Evolutionary conservation across 495 filamentous ascomycete species (phyloP).

Genomic region (Chaetomium cochliodes): DNA sequence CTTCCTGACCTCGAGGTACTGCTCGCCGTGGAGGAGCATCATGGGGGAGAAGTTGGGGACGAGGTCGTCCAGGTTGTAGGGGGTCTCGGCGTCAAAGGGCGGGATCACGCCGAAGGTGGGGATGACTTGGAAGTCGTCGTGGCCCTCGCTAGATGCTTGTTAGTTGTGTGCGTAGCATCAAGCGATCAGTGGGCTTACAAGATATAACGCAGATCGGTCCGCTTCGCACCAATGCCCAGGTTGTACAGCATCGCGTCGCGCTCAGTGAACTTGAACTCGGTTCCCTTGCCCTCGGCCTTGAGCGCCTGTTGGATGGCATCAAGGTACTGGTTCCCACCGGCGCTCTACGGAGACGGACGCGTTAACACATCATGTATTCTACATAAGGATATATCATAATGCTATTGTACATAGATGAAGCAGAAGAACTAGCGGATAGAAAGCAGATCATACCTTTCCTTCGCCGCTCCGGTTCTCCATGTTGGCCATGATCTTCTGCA

Average conservation of each 20-base stretch:
- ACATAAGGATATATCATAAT: conserved; percentile 32
- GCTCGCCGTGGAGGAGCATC: conserved; percentile 99
- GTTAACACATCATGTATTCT: conserved; percentile 36
- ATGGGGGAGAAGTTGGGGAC: conserved; percentile 95
- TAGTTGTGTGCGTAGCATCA: background rate
- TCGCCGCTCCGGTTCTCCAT: conserved; percentile 66
- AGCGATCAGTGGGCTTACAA: conserved; percentile 44
- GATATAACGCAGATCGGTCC: conserved; percentile 80
- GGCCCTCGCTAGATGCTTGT: conserved; percentile 59
- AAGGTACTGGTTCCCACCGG: conserved; percentile 51
- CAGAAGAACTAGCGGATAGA: conserved; percentile 21
- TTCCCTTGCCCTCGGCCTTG: conserved; percentile 66
- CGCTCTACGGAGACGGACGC: conserved; percentile 36
- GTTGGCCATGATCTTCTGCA: conserved; percentile 89
- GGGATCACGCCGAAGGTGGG: conserved; percentile 95
- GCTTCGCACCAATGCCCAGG: conserved; percentile 90
- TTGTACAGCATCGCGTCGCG: conserved; percentile 93
- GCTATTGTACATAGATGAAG: conserved; percentile 30
- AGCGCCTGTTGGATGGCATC: conserved; percentile 76
- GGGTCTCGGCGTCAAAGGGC: conserved; percentile 77
- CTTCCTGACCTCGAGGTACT: conserved; percentile 94
- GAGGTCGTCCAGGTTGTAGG: conserved; percentile 78
- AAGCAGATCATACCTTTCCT: conserved; percentile 50
- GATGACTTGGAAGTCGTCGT: conserved; percentile 85
- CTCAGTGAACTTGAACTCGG: conserved; percentile 78